Base-by-base conservation (phyloP, 805 yeast species). In the Yarrowia sp. region DNA sequence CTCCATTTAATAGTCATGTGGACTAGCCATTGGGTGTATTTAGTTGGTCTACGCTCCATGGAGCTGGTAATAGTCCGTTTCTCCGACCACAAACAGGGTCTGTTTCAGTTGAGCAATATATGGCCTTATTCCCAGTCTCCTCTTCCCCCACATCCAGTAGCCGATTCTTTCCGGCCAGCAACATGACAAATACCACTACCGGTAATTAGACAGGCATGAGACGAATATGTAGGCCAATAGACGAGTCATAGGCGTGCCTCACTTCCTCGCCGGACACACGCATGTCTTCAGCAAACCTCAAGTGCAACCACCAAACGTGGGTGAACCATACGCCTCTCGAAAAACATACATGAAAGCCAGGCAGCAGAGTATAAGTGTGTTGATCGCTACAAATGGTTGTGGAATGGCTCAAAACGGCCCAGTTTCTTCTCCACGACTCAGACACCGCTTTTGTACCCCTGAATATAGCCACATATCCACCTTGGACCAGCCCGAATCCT, bases 81-180 rank as follows among this genome's bases (percentile, higher is more conserved):
- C 26, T 40, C 12, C n/a, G 19, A 21, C 14, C 14, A 9, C 19
- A 11, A 21, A 11, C 19, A 22, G 8, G 4, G 17, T 17, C 19
- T 16, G 48, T 43, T 46, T 46, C 36, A 30, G 48, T 22, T 46
- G 52, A 33, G 52, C 52, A 17, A 46, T 46, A 46, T 44, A 26
- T 26, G 51, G 51, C 22, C 51, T 26, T 43, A 43, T 24, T 43
- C 48, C 26, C 17, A 40, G 16, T 14, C 26, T 21, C 28, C 48
- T n/a, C n/a, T n/a, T n/a, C n/a, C n/a, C n/a, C 48, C 48, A 43
- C 48, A 41, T 16, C 4, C 4, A 9, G 22, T 24, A 11, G 14
- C 46, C 46, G 46, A 22, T 41, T 22, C 26, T 16, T 41, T 41
- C 46, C 46, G 46, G 22, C 14, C 22, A 19, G 21, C 10, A 36